phyloP scores from a whole-genome alignment of 257 asterid species.

The Solanum pimpinellifolium region DNA sequence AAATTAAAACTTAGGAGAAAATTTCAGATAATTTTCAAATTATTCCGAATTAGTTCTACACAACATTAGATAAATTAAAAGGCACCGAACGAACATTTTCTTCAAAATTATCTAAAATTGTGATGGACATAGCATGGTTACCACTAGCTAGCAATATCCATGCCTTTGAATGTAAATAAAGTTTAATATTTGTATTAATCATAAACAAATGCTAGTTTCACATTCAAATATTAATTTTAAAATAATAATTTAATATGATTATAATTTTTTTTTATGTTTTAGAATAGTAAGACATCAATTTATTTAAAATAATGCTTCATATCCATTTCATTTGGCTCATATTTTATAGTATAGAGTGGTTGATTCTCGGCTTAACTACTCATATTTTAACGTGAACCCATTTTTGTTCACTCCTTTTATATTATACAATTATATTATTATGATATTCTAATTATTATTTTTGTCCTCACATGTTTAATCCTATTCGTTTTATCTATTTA shows the following conservation, averaged over 20 bases:
- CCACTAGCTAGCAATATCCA: background rate
- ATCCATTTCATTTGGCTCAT: background rate
- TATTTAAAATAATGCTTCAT: background rate
- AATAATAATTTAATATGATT: background rate
- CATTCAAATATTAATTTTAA: background rate
- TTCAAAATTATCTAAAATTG: background rate
- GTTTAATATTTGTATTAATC: background rate
- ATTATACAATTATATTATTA: background rate
- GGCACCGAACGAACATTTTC: too few relatives aligned
- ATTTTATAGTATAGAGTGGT: background rate
- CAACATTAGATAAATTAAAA: too few relatives aligned
- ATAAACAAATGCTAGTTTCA: background rate
- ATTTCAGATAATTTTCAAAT: background rate
- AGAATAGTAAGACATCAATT: background rate
- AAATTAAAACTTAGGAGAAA: background rate
- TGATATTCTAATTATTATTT: background rate
- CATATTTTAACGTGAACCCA: background rate
- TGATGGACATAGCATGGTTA: background rate
- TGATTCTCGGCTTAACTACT: background rate
- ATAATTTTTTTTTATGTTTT: background rate
- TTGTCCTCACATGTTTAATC: background rate
- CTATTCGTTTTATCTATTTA: background rate
- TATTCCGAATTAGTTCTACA: too few relatives aligned
- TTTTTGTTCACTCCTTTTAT: background rate
- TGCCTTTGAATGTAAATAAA: background rate